Percentiles rank a stretch among this genome's conserved stretches.
Evolutionary conservation across 306 rosid genomes (phyloP).

Genomic region (Adenanthera pavonina): DNA sequence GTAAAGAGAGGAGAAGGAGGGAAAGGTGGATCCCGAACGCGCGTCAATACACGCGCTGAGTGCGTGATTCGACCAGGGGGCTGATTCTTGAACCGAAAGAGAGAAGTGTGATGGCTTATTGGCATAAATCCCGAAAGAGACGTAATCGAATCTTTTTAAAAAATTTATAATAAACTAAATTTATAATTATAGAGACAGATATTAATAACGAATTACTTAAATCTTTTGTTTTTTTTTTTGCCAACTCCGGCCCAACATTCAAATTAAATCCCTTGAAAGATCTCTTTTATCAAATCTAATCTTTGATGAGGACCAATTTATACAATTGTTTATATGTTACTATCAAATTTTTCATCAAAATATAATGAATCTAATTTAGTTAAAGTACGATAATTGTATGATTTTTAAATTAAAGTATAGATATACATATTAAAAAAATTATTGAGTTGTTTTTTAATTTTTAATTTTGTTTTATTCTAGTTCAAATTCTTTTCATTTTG

Average conservation of each 20-base stretch:
- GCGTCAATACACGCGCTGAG: background rate
- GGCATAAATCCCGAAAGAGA: too few species aligned
- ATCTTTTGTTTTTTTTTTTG: too few species aligned
- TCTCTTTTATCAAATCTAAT: background rate
- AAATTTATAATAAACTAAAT: background rate
- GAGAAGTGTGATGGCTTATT: background rate
- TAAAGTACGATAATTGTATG: too few species aligned
- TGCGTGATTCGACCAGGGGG: background rate
- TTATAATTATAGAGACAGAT: background rate
- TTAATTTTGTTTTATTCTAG: too few species aligned
- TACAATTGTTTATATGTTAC: too few species aligned
- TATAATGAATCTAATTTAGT: too few species aligned
- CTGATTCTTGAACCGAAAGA: background rate
- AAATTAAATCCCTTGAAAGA: background rate
- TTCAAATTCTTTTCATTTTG: too few species aligned
- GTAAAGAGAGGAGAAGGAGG: background rate
- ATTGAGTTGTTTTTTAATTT: too few species aligned
- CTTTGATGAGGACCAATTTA: background rate
- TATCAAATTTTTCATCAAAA: too few species aligned
- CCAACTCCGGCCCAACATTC: background rate
- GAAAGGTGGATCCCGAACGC: background rate
- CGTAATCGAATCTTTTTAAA: background rate
- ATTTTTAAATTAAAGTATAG: too few species aligned
- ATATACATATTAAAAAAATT: too few species aligned
- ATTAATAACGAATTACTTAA: too few species aligned